Percentiles rank a stretch among this genome's conserved stretches.
Conservation (phyloP, 805 yeast genomes). For the Candida nanaspora region DNA sequence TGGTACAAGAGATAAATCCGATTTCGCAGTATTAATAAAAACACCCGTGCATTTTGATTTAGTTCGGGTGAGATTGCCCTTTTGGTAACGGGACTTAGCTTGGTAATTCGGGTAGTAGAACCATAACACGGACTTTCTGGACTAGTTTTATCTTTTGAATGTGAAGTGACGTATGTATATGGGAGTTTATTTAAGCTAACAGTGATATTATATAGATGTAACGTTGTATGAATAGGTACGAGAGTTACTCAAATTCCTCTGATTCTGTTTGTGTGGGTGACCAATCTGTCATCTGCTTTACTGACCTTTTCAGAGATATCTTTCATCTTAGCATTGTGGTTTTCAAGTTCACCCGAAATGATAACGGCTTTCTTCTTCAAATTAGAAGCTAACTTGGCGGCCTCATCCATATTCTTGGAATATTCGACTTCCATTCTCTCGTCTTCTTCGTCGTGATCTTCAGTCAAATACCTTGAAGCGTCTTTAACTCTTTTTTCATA, state of each 20-base stretch:
- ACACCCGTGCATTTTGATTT: too few relatives aligned
- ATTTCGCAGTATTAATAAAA: too few relatives aligned
- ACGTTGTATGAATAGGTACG: too few relatives aligned
- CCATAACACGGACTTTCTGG: too few relatives aligned
- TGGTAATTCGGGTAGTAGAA: too few relatives aligned
- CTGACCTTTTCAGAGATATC: constrained; percentile 81
- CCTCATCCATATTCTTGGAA: constrained; percentile 75
- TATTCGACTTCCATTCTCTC: constrained; percentile 88
- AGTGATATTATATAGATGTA: too few relatives aligned
- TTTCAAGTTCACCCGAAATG: constrained; percentile 68
- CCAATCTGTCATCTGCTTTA: constrained; percentile 70
- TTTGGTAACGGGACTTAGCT: too few relatives aligned
- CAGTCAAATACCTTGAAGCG: constrained; percentile 71
- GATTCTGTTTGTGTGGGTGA: constrained; percentile 23
- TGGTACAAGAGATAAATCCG: too few relatives aligned
- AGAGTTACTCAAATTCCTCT: constrained; percentile 25
- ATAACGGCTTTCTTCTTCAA: constrained; percentile 67
- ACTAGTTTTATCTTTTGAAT: too few relatives aligned
- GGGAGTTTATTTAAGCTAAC: too few relatives aligned
- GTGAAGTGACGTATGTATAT: too few relatives aligned
- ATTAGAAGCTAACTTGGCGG: constrained; percentile 59
- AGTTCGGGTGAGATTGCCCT: too few relatives aligned
- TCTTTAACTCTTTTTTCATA: constrained; percentile 47
- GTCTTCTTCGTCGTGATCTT: constrained; percentile 80
- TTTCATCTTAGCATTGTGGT: constrained; percentile 68